phyloP scores from a whole-genome alignment of 2,329 filamentous ascomycete species.

The Ophiocordyceps sinensis region DNA sequence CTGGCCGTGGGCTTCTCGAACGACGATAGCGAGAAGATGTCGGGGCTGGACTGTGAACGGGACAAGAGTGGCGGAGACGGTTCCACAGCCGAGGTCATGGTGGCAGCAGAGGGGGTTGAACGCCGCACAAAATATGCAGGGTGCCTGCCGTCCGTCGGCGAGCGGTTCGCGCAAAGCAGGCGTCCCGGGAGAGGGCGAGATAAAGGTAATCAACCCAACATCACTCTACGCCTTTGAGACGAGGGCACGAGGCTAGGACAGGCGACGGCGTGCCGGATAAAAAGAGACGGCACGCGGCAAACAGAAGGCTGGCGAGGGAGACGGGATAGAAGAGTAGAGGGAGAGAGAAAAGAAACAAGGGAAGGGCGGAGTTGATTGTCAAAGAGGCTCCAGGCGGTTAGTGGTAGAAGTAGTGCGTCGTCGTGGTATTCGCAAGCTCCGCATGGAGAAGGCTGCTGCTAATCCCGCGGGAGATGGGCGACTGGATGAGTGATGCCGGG shows the following conservation, averaged over 20 bases:
- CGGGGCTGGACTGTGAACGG: conserved; percentile 20
- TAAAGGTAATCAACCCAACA: conserved; percentile 10
- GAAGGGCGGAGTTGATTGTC: background rate
- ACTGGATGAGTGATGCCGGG: too few species aligned
- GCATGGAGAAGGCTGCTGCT: too few species aligned
- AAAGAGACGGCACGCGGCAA: background rate
- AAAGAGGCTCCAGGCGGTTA: background rate
- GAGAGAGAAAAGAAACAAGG: background rate
- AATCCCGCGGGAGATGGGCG: too few species aligned
- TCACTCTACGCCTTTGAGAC: conserved; percentile 9
- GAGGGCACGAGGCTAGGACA: background rate
- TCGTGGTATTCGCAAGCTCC: background rate
- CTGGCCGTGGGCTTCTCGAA: background rate
- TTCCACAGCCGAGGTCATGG: conserved; percentile 24
- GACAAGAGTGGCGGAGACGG: conserved; percentile 13
- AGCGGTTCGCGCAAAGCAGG: conserved; percentile 1
- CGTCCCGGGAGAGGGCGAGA: conserved; percentile 8
- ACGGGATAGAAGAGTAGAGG: background rate
- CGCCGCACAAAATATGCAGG: conserved; percentile 1
- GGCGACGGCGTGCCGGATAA: background rate
- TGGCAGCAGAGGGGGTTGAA: conserved; percentile 19
- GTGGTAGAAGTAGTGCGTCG: background rate
- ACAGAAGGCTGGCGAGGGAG: background rate
- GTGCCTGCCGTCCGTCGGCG: conserved; percentile 1
- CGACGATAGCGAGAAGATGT: conserved; percentile 12